phyloP scores from a whole-genome alignment of 352 stramenopile genomes.

The Phytophthora meadii region DNA sequence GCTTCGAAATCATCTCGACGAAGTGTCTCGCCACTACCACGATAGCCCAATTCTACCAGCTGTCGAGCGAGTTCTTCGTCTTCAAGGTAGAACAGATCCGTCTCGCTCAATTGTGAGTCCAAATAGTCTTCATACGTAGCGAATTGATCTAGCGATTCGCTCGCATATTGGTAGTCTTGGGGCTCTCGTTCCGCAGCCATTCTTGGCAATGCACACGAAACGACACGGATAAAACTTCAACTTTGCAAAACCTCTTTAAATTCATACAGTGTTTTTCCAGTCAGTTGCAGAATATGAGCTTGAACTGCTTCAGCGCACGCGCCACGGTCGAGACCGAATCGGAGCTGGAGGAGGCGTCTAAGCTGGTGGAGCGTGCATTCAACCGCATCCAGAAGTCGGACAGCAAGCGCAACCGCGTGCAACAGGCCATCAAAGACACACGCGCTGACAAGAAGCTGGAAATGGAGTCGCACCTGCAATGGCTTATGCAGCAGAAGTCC shows the following conservation, averaged over 20 bases:
- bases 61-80: conserved; percentile 94
- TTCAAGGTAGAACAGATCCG: conserved; percentile 95
- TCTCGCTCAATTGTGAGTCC: conserved; percentile 92
- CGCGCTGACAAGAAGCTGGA: conserved; percentile 45
- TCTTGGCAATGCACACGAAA: conserved; percentile 12
- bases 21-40: conserved; percentile 92
- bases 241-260: conserved; percentile 13
- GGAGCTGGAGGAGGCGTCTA: conserved; percentile 74
- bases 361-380: conserved; percentile 66
- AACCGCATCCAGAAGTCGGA: conserved; percentile 67
- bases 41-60: conserved; percentile 94
- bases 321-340: conserved; percentile 58
- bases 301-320: conserved; percentile 77
- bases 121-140: conserved; percentile 96
- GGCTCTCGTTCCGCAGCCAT: conserved; percentile 63
- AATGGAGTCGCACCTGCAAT: conserved; percentile 63
- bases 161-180: conserved; percentile 73
- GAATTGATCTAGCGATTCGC: conserved; percentile 91
- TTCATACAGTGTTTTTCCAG: conserved; percentile 21
- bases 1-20: conserved; percentile 93
- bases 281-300: conserved; percentile 41
- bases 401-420: conserved; percentile 44
- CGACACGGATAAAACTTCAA: conserved; percentile 38
- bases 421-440: conserved; percentile 47
- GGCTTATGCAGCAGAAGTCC: conserved; percentile 57